Percentiles rank a stretch among this genome's conserved stretches.
Evolutionary conservation across 2,329 filamentous ascomycete species (phyloP).

Genomic region (Clonostachys rosea): DNA sequence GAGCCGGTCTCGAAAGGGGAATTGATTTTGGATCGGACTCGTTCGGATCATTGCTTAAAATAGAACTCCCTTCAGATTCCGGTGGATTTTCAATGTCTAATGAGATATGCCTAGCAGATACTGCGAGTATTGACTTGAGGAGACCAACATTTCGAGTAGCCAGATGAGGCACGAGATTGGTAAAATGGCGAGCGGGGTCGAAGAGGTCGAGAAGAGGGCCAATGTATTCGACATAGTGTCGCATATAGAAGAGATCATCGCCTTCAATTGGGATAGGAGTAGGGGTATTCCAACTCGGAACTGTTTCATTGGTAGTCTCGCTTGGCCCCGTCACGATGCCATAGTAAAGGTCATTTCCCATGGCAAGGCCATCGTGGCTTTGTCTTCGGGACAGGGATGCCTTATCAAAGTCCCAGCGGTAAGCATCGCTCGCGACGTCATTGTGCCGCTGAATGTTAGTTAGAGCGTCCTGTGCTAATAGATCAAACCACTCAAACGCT

Average conservation of each 20-base stretch:
- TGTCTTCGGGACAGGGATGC: not conserved
- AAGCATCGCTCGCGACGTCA: not conserved
- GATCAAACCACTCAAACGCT: not conserved
- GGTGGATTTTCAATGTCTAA: not conserved
- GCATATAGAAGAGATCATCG: slow-evolving; percentile 3
- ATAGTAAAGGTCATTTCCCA: no score
- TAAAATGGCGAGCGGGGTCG: slow-evolving; percentile 6
- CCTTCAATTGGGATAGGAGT: no score
- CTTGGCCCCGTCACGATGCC: no score
- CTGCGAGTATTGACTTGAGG: slow-evolving; percentile 7
- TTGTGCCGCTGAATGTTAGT: not conserved
- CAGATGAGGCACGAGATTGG: slow-evolving; percentile 7
- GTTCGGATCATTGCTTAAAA: not conserved
- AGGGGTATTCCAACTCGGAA: no score
- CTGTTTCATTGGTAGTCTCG: no score
- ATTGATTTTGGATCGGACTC: no score
- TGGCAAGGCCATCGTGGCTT: not conserved
- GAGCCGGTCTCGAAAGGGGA: slow-evolving; percentile 5
- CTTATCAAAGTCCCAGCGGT: not conserved
- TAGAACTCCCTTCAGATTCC: not conserved
- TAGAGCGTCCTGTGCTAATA: not conserved
- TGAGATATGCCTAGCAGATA: slow-evolving; percentile 5
- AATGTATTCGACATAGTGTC: slow-evolving; percentile 6
- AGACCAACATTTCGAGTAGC: slow-evolving; percentile 6
- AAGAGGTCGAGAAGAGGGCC: slow-evolving; percentile 8